Evolutionary conservation across 2,329 filamentous ascomycete species (phyloP).

Genomic region (Nothopassalora personata): DNA sequence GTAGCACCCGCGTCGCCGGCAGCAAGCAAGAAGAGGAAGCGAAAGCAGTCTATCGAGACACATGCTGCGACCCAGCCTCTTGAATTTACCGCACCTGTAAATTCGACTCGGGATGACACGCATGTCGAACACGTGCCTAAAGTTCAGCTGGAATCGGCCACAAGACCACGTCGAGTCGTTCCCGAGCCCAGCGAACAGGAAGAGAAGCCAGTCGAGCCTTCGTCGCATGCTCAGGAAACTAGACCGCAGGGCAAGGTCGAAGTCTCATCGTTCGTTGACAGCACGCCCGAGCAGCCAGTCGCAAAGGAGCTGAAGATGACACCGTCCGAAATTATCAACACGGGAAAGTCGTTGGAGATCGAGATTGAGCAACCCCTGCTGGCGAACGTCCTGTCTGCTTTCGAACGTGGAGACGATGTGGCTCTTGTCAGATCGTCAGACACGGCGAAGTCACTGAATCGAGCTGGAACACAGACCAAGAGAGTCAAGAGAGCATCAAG

Average conservation of each 20-base stretch:
- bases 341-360: not conserved
- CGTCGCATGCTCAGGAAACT: too few relatives aligned
- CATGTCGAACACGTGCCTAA: not conserved
- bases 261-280: not conserved
- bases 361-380: not conserved
- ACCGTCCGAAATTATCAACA: not conserved
- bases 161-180: not conserved
- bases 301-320: not conserved
- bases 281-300: not conserved
- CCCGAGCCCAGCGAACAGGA: not conserved
- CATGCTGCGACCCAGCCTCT: not conserved
- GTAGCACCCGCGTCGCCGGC: not conserved
- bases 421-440: too few relatives aligned
- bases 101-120: not conserved
- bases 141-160: not conserved
- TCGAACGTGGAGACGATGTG: too few relatives aligned
- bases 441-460: too few relatives aligned
- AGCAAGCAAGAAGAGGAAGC: not conserved
- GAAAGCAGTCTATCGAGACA: not conserved
- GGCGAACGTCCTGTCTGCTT: not conserved
- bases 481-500: not conserved
- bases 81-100: not conserved
- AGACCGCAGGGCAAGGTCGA: not conserved
- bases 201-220: not conserved
- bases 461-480: not conserved